Evolutionary conservation across 805 yeast genomes (phyloP), one percentile per base, ranked within the genome.

Genomic region (Candida methanosorbosa): DNA sequence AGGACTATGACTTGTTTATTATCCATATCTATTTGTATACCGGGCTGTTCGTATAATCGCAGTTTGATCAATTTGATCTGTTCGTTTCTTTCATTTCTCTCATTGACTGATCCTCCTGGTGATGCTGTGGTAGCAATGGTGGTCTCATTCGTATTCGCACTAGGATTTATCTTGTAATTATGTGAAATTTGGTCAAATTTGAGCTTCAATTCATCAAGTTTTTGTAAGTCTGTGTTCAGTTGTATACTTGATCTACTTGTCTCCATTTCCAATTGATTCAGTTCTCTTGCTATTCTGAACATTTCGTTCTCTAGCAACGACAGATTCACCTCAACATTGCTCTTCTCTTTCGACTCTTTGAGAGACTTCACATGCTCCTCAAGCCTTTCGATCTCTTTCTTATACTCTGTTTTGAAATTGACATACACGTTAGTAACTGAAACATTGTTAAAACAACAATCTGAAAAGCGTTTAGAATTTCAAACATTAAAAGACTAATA

Each of bases 21-120:
- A 15, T 58, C 56, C 11, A 54, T 43, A 45, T 51, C 75, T 71
- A 19, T 74, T 50, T 31, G 63, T 5, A 81, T 50, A 1, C 87
- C 90, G 39, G 80, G 48, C 30, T 72, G 72, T 42, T 75, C 70
- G 52, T 65, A 81, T 15, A 82, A 57, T 45, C 74, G 72, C 33
- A 81, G 53, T 45, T 76, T 78, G 45, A 81, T 14, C 18, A 54
- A 39, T 14, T 42, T 38, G 13, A 66, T 47, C 33, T 61, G 56
- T 12, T 59, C 67, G 9, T 64, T 62, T 15, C 71, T 67, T 25
- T 37, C 31, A 9, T 18, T 23, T 12, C 19, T 30, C 11, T 33
- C 23, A n/a, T n/a, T n/a, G n/a, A n/a, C n/a, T n/a, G n/a, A n/a
- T n/a, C n/a, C n/a, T n/a, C n/a, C n/a, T n/a, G n/a, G n/a, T n/a